Evolutionary conservation across 495 filamentous ascomycete species (phyloP).

Genomic region (Ascodesmis nigricans): DNA sequence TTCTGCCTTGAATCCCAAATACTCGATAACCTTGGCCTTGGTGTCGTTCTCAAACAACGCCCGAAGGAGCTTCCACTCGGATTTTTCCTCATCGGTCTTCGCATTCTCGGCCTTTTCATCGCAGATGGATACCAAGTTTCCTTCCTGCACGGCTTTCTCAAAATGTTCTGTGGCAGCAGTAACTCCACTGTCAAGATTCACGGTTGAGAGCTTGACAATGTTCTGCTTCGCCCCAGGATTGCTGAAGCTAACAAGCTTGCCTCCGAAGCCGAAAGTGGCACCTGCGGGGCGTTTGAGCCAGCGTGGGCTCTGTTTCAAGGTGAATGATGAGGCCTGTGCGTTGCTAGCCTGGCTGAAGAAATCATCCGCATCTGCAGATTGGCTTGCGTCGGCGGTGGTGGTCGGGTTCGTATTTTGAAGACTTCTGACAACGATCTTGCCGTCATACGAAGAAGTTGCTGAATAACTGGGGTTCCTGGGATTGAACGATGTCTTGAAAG

Average conservation of each 20-base stretch:
- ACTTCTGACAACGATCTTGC: slow-evolving; percentile 78
- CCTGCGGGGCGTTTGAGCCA: slow-evolving; percentile 76
- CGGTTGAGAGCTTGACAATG: slow-evolving; percentile 59
- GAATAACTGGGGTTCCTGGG: slow-evolving; percentile 76
- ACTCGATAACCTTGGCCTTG: slow-evolving; percentile 56
- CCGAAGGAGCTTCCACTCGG: slow-evolving; percentile 84
- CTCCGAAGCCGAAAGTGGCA: slow-evolving; percentile 88
- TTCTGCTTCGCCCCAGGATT: slow-evolving; percentile 38
- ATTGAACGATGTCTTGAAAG: slow-evolving; percentile 87
- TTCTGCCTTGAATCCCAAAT: slow-evolving; percentile 60
- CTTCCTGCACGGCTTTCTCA: slow-evolving; percentile 55
- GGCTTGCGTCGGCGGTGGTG: slow-evolving; percentile 24
- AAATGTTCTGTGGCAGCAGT: slow-evolving; percentile 69
- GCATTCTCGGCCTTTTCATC: slow-evolving; percentile 52
- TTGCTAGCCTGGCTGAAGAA: slow-evolving; percentile 89
- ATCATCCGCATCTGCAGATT: slow-evolving; percentile 64
- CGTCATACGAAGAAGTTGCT: slow-evolving; percentile 90
- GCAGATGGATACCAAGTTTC: slow-evolving; percentile 58
- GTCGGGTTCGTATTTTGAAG: slow-evolving; percentile 71
- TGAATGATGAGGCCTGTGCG: slow-evolving; percentile 74
- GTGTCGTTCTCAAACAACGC: slow-evolving; percentile 66
- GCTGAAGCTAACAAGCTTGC: slow-evolving; percentile 65
- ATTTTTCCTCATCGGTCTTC: slow-evolving; percentile 69
- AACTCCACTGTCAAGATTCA: slow-evolving; percentile 71
- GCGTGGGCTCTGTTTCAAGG: slow-evolving; percentile 62